phyloP scores from a whole-genome alignment of 257 asterid genomes.

The Jaltomata sinuosa region DNA sequence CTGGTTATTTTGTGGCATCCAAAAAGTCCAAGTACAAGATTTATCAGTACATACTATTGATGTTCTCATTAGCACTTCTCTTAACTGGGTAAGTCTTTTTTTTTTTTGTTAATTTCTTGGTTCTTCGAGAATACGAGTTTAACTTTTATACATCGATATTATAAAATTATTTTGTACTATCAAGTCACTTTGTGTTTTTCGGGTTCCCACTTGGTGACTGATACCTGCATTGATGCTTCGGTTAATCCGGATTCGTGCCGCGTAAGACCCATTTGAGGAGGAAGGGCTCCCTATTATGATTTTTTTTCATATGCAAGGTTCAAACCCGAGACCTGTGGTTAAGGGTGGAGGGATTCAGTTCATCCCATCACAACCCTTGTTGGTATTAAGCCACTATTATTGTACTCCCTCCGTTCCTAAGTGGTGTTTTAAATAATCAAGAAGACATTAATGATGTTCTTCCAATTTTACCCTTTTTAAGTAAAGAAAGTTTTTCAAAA shows the following conservation, averaged over 20 bases:
- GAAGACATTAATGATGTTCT: too few relatives aligned
- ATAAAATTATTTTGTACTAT: not conserved
- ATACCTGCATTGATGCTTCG: not conserved
- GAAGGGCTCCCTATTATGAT: not conserved
- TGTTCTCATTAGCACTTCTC: slow-evolving; percentile 29
- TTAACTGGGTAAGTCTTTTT: slow-evolving; percentile 33
- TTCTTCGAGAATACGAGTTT: not conserved
- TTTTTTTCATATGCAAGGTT: too few relatives aligned
- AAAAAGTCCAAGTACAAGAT: slow-evolving; percentile 64
- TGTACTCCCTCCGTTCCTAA: too few relatives aligned
- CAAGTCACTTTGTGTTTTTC: not conserved
- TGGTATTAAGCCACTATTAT: not conserved
- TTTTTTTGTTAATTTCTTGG: not conserved
- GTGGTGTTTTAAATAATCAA: too few relatives aligned
- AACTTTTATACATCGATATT: not conserved
- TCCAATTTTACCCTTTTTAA: too few relatives aligned
- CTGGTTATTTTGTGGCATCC: slow-evolving; percentile 16
- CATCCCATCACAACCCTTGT: not conserved
- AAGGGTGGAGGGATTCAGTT: not conserved
- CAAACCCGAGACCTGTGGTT: not conserved
- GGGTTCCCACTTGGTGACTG: not conserved
- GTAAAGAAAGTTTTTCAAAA: too few relatives aligned
- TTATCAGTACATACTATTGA: slow-evolving; percentile 41
- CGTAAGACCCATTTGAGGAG: not conserved
- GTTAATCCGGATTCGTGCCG: too few relatives aligned